Evolutionary conservation across 441 rosid species (phyloP).

Genomic region (Manihot esculenta): DNA sequence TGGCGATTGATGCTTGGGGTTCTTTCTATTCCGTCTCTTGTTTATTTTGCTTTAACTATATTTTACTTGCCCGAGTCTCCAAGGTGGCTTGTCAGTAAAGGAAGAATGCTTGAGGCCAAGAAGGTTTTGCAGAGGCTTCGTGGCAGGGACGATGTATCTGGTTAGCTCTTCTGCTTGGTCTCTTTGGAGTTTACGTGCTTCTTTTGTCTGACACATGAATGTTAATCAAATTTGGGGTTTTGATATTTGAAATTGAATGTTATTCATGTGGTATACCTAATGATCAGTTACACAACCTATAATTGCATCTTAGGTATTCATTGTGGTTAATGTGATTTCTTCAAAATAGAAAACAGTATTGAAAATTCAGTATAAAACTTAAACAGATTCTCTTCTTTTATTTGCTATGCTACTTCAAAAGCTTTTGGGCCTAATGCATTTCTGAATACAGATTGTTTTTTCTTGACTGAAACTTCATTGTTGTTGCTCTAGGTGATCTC

Average conservation of each 20-base stretch:
- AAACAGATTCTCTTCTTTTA: neutral
- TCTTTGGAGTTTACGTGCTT: neutral
- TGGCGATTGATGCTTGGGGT: conserved; percentile 92
- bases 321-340: neutral
- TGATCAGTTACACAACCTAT: neutral
- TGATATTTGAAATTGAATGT: neutral
- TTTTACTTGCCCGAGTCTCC: conserved; percentile 91
- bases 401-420: neutral
- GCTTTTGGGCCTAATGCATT: neutral
- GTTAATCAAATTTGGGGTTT: neutral
- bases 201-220: neutral
- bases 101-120: conserved; percentile 74
- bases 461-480: neutral
- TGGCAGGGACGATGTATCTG: conserved; percentile 78
- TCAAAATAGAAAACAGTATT: neutral
- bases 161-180: conserved; percentile 32
- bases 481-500: neutral
- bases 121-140: conserved; percentile 70
- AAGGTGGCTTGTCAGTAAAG: conserved; percentile 91
- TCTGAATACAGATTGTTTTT: neutral
- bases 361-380: too few species aligned
- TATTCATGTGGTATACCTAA: neutral
- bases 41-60: conserved; percentile 47
- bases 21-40: conserved; percentile 60
- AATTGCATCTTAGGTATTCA: conserved; percentile 2